Conservation (phyloP, 2,329 filamentous ascomycete genomes). For the Anthostomella pinea region DNA sequence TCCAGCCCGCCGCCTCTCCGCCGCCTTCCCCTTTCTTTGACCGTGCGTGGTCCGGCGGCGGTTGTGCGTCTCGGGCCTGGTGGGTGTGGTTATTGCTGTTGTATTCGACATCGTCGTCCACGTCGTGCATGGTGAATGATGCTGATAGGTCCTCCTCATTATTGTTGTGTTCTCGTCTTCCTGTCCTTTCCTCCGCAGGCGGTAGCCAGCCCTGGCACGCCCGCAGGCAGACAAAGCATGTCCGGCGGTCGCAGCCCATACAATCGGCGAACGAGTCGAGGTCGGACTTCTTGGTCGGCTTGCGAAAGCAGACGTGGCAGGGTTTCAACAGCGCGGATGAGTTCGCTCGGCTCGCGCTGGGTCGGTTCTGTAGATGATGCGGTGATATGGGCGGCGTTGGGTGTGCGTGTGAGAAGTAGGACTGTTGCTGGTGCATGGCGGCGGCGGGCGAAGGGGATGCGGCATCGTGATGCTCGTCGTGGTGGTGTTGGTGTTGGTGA, state of each 20-base stretch:
- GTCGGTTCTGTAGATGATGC: slow-evolving; percentile 11
- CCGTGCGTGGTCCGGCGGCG: too few relatives aligned
- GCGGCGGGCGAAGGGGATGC: slow-evolving; percentile 1
- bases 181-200: slow-evolving; percentile 4
- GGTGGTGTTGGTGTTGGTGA: slow-evolving; percentile 4
- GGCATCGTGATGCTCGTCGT: slow-evolving; percentile 6
- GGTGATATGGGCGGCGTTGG: slow-evolving; percentile 6
- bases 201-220: slow-evolving; percentile 54
- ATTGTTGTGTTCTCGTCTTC: slow-evolving; percentile 27
- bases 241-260: slow-evolving; percentile 56
- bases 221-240: slow-evolving; percentile 68
- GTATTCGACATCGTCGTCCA: slow-evolving; percentile 36
- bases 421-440: slow-evolving; percentile 15
- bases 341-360: slow-evolving; percentile 12
- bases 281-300: slow-evolving; percentile 62
- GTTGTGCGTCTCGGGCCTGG: slow-evolving; percentile 8
- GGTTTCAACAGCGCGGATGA: slow-evolving; percentile 41
- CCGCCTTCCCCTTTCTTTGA: slow-evolving; percentile 26
- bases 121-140: slow-evolving; percentile 52
- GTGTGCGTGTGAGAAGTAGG: slow-evolving; percentile 26
- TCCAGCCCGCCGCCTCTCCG: slow-evolving; percentile 38
- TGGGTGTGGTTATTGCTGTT: slow-evolving; percentile 6
- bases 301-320: slow-evolving; percentile 67
- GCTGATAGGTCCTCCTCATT: slow-evolving; percentile 37
- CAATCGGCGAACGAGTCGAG: slow-evolving; percentile 66